A percentile compares a stretch with the other conserved stretches of the same genome.
Conservation (phyloP, 768 basidiomycete genomes). For the Termitomyces sp. region DNA sequence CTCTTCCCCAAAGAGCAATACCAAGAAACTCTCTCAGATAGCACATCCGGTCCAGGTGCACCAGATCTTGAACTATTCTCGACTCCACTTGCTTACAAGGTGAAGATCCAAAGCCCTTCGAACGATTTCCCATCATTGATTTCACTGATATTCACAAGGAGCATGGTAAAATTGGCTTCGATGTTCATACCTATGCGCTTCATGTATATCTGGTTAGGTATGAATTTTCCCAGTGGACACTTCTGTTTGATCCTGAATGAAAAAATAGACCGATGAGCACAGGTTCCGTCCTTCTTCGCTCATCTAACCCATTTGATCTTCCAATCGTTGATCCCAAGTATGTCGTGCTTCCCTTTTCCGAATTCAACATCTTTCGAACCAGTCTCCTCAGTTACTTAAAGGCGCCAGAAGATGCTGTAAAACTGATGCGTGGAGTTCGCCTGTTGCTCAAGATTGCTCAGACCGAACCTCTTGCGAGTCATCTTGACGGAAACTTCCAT, state of each 20-base stretch:
- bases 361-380: background rate
- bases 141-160: slow-evolving; percentile 15
- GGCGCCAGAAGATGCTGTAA: slow-evolving; percentile 29
- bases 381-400: slow-evolving; percentile 27
- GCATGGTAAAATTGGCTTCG: slow-evolving; percentile 29
- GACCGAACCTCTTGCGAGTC: slow-evolving; percentile 25
- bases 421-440: slow-evolving; percentile 30
- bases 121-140: background rate
- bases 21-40: slow-evolving; percentile 26
- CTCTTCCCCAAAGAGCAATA: slow-evolving; percentile 35
- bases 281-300: slow-evolving; percentile 30
- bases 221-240: background rate
- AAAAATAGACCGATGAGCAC: slow-evolving; percentile 29
- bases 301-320: slow-evolving; percentile 28
- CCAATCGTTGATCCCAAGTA: slow-evolving; percentile 35
- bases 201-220: slow-evolving; percentile 33
- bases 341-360: background rate
- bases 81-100: slow-evolving; percentile 35
- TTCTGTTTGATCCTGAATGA: background rate
- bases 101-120: background rate
- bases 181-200: slow-evolving; percentile 31
- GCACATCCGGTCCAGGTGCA: slow-evolving; percentile 30
- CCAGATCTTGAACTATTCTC: slow-evolving; percentile 39
- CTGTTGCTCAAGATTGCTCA: slow-evolving; percentile 28
- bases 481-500: slow-evolving; percentile 24